These are phyloP conservation scores for Eimeria sp. DNA, from an alignment of 169 alveolate genomes.

Conservation along the genomic window DNA sequence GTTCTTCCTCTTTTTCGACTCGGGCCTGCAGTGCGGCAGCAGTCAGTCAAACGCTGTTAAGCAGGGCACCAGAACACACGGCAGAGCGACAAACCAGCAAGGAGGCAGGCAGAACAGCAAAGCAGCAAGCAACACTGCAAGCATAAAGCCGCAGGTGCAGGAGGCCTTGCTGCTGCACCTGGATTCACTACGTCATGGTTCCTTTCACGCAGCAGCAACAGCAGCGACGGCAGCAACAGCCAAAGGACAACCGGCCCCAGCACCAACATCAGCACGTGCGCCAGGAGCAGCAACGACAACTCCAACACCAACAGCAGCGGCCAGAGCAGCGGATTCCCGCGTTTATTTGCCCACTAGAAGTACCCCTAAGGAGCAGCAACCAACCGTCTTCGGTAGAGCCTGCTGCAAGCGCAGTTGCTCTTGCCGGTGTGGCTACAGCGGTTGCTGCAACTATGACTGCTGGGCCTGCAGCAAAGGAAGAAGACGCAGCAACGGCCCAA, in stretches of 20 bases:
- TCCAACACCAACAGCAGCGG: neutral
- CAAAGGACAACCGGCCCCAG: neutral
- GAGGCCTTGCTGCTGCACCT: neutral
- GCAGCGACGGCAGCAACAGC: neutral
- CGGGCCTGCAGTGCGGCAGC: neutral
- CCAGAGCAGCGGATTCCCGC: neutral
- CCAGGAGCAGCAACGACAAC: neutral
- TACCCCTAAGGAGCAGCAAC: neutral
- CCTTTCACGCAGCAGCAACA: neutral
- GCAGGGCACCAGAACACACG: too few species aligned
- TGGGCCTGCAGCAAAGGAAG: neutral
- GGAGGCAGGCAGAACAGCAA: too few species aligned
- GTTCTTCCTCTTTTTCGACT: neutral
- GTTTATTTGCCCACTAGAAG: neutral
- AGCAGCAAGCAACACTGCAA: too few species aligned
- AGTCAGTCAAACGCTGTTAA: neutral
- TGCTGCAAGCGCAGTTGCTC: neutral
- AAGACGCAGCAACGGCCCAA: neutral
- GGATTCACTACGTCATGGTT: neutral
- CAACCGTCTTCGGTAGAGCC: neutral
- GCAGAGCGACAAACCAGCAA: too few species aligned
- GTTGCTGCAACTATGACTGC: neutral
- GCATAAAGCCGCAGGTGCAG: neutral
- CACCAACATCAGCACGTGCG: neutral
- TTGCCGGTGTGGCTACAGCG: neutral